Conservation (phyloP, 1,139 yeast genomes). For the Ogataea hybrid region DNA sequence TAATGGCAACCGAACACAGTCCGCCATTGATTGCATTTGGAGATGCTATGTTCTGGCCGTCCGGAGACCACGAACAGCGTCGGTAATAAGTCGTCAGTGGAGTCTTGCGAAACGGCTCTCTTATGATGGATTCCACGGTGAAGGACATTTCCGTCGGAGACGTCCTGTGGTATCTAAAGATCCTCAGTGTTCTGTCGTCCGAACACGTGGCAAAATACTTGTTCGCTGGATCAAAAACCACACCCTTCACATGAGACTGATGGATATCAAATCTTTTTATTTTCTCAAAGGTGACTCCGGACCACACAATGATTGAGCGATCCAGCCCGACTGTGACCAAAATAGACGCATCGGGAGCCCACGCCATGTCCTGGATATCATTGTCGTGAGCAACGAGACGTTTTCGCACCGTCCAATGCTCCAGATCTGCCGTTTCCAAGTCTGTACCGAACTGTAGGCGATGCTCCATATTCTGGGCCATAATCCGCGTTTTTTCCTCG, state of each 20-base stretch:
- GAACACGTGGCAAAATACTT: constrained; percentile 96
- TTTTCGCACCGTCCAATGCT: constrained; percentile 91
- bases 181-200: constrained; percentile 87
- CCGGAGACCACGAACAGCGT: constrained; percentile 96
- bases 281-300: constrained; percentile 86
- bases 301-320: constrained; percentile 90
- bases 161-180: constrained; percentile 77
- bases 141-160: constrained; percentile 74
- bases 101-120: constrained; percentile 82
- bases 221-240: constrained; percentile 96
- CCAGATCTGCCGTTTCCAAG: constrained; percentile 51
- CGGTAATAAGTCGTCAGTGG: constrained; percentile 93
- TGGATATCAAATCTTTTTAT: constrained; percentile 88
- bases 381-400: constrained; percentile 94
- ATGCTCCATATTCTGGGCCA: constrained; percentile 35
- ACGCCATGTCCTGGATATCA: constrained; percentile 94
- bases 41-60: constrained; percentile 93
- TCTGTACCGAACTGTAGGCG: constrained; percentile 41
- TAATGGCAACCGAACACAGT: constrained; percentile 82
- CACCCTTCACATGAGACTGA: constrained; percentile 94
- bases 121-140: constrained; percentile 78
- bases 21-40: constrained; percentile 98
- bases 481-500: constrained; percentile 45
- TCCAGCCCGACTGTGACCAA: constrained; percentile 93
- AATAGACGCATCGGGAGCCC: constrained; percentile 94